phyloP scores from a whole-genome alignment of 2,329 filamentous ascomycete genomes.

The Claviceps sp. region DNA sequence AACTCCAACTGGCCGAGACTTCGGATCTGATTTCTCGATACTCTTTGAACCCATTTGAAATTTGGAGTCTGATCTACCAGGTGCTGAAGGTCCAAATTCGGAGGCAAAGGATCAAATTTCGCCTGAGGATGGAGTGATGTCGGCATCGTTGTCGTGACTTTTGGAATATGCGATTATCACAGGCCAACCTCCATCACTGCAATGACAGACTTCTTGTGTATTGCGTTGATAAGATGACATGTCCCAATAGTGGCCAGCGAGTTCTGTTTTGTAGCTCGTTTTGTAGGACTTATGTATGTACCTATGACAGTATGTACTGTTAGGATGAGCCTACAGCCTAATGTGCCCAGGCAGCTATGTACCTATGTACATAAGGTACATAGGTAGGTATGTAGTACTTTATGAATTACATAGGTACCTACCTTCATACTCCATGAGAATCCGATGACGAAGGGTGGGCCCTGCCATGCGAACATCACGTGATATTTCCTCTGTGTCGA shows the following conservation, averaged over 20 bases:
- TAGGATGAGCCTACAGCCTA: too few relatives aligned
- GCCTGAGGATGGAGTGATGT: slow-evolving; percentile 62
- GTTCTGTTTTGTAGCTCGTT: too few relatives aligned
- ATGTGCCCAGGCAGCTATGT: too few relatives aligned
- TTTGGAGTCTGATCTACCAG: slow-evolving; percentile 70
- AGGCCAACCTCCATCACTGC: not conserved
- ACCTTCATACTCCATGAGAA: too few relatives aligned
- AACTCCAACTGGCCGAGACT: slow-evolving; percentile 66
- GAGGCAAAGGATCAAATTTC: slow-evolving; percentile 83
- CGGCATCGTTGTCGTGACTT: slow-evolving; percentile 46
- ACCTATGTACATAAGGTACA: too few relatives aligned
- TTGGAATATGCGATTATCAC: not conserved
- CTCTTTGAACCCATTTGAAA: slow-evolving; percentile 74
- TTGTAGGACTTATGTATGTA: too few relatives aligned
- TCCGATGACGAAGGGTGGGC: not conserved
- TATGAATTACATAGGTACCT: too few relatives aligned
- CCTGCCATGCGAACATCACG: not conserved
- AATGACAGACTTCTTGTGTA: not conserved
- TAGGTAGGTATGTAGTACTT: too few relatives aligned
- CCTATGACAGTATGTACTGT: too few relatives aligned
- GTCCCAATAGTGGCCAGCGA: too few relatives aligned
- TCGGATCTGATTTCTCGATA: slow-evolving; percentile 66
- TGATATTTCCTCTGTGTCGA: not conserved
- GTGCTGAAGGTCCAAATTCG: slow-evolving; percentile 62
- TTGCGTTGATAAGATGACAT: not conserved